phyloP scores from a whole-genome alignment of 176 grass and related monocot genomes.

The Musa acuminata region DNA sequence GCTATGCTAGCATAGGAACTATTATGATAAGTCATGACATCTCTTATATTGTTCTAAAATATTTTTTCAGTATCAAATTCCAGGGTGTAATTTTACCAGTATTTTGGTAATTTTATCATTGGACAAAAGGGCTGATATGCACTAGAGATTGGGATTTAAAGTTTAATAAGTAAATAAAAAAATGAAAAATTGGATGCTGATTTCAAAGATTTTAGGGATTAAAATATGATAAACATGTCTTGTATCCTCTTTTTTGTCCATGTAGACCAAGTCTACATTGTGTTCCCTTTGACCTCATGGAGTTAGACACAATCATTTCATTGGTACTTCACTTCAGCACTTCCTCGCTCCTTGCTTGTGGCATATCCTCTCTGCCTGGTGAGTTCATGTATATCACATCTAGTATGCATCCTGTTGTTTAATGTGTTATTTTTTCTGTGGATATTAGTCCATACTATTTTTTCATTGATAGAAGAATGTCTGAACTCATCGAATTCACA shows the following conservation, averaged over 20 bases:
- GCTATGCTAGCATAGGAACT: too few species aligned
- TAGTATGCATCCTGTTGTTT: neutral
- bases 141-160: neutral
- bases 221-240: neutral
- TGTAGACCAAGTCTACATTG: neutral
- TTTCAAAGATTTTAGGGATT: neutral
- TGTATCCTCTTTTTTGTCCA: neutral
- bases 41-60: too few species aligned
- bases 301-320: slow-evolving; percentile 66
- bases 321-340: slow-evolving; percentile 97
- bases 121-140: too few species aligned
- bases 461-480: too few species aligned
- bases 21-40: too few species aligned
- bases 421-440: neutral
- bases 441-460: neutral
- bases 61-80: too few species aligned
- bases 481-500: too few species aligned
- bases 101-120: too few species aligned
- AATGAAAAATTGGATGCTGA: neutral
- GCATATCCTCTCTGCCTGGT: slow-evolving; percentile 91
- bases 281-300: slow-evolving; percentile 25
- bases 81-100: too few species aligned
- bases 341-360: slow-evolving; percentile 79
- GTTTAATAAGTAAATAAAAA: neutral
- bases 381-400: slow-evolving; percentile 17